Evolutionary conservation across 1,284 basidiomycete species (phyloP), one percentile per base, ranked within the genome.

Genomic region (Ceratorhiza oryzae-sativae): DNA sequence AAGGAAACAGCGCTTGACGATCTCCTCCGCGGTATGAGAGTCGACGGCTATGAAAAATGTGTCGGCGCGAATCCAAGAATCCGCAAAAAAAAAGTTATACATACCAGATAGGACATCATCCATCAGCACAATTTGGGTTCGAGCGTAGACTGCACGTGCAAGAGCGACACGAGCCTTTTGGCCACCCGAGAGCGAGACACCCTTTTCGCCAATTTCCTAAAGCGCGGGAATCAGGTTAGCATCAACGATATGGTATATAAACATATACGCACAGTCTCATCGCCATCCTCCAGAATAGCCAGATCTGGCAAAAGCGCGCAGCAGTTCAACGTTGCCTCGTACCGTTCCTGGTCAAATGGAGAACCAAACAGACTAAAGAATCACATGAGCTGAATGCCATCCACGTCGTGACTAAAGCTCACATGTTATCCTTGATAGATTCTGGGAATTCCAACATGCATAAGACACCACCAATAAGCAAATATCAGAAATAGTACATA

Each of bases 11-110:
- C 84, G 83, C 46, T 91, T 87, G 72, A 86, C 90, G 27, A 93
- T 79, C 77, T 87, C 85, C 15, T 89, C 84, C 3, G 90, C 86
- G 0, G 90, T 92, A 79, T 91, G 89, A 75, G 88, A 90, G 76
- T 93, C 91, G 23, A 74, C 73, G 2, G 60, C 60, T 62, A 23
- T n/a, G 1, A 23, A 6, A 3, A 13, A 18, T 3, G n/a, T 8
- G 20, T 55, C 8, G 34, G 53, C 27, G 27, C 49, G 36, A 39
- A 39, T 39, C 36, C 36, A 39, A 39, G 34, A 13, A n/a, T n/a
- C n/a, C n/a, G n/a, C n/a, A n/a, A n/a, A n/a, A n/a, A n/a, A n/a
- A 39, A 42, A 25, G 18, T 12, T 42, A 20, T 1, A 25, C 27
- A 23, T 34, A 62, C 60, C 60, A 34, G 60, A 62, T 13, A 71